Base-by-base conservation (phyloP, 331 rosid species). In the Cydonia oblonga region DNA sequence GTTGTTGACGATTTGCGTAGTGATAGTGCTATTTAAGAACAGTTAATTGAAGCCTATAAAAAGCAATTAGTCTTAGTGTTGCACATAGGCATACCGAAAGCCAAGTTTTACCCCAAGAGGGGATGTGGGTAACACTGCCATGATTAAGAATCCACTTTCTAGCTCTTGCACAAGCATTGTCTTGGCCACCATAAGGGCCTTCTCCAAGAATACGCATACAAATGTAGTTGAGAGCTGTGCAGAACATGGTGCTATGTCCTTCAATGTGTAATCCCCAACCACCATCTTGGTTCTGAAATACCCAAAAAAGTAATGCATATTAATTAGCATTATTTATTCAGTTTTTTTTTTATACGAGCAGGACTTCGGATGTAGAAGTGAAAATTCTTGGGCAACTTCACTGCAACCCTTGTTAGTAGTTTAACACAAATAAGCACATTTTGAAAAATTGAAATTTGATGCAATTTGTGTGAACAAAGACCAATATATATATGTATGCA, bases 81-180 rank as follows among this genome's bases (percentile, higher is more conserved):
- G 29, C 29, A 28, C 29, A 28, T 28, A 28, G 7, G 4, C 61
- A 14, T 78, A 83, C 87, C 7, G 85, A 76, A 49, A 84, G 82
- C 88, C 83, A 84, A 19, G 66, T 81, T 0, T 86, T 1, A 81
- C 49, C 0, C 87, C 85, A 84, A 4, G 87, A 81, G 59, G 74
- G 81, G 15, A 80, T 78, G 68, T 66, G 65, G 2, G 75, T 75
- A 3, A 69, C 83, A 6, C 85, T 79, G 7, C 85, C 88, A 63
- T 72, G 80, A 24, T 81, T 72, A 60, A 2, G 29, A 28, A 28
- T 28, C 29, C 29, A 28, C 29, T 28, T 28, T 28, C 29, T 28
- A 28, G 29, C 85, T 75, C 75, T 64, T 7, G 33, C 33, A 33
- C 79, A 78, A 32, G 28, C 0, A 84, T 9, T 68, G 64, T 59